These are phyloP conservation scores for Boletus reticuloceps DNA, from an alignment of 768 basidiomycete genomes.

Conservation along the genomic window DNA sequence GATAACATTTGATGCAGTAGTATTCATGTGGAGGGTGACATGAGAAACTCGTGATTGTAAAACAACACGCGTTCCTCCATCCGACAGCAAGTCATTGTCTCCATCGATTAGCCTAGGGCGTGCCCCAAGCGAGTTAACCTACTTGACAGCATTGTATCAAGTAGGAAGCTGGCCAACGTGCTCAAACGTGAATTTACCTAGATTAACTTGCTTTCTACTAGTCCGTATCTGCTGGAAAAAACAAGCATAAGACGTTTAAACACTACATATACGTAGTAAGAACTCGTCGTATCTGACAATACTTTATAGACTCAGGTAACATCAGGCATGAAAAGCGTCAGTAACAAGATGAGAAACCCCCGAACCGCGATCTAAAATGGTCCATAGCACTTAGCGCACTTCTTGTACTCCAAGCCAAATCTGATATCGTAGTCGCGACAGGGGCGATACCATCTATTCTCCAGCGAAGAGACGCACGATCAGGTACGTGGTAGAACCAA, in stretches of 20 bases:
- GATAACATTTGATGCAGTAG: no score
- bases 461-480: constrained; percentile 85
- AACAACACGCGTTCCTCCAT: no score
- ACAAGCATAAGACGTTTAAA: background rate
- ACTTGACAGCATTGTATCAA: no score
- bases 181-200: background rate
- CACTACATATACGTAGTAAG: background rate
- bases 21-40: no score
- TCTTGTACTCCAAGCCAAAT: background rate
- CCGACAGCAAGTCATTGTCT: no score
- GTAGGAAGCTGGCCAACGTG: no score
- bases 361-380: constrained; percentile 3
- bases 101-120: no score
- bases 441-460: constrained; percentile 54
- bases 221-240: background rate
- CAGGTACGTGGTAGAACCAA: constrained; percentile 82
- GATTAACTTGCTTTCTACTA: background rate
- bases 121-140: no score
- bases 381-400: constrained; percentile 4
- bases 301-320: no score
- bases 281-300: background rate
- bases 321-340: background rate
- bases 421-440: background rate
- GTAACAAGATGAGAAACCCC: background rate
- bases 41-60: no score